Evolutionary conservation across 2,329 filamentous ascomycete species (phyloP), one percentile per base, ranked within the genome.

Genomic region (Alternaria consortialis): DNA sequence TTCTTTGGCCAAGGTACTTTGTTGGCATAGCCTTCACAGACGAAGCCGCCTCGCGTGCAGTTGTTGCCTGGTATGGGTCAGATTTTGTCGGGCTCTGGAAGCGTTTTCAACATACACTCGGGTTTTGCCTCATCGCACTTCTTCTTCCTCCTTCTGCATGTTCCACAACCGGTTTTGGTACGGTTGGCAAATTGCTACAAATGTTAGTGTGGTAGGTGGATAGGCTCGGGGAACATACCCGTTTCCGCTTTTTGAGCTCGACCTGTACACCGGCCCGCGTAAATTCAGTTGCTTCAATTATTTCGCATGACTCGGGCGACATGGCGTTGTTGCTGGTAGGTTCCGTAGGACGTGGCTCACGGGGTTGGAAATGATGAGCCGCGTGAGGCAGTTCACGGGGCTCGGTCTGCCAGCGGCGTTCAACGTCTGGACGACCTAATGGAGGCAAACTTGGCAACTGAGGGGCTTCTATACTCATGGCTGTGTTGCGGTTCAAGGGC

Each of bases 61-160:
- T 99, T 98, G 76, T 90, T 91, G 56, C 73, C 73, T 73, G 51
- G 4, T 32, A 7, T 15, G 7, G 46, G 53, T 65, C 55, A 64
- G 54, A 34, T 17, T 25, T 51, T 29, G 13, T 39, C 11, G 40
- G 50, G 47, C 7, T 32, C 56, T 34, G 23, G 46, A 39, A 8
- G 34, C 32, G n/a, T 11, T n/a, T 42, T n/a, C 23, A 84, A 63
- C 91, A 84, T 84, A 96, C 95, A 98, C 79, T 93, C 89, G 27
- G 95, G 95, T 78, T 97, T 96, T 55, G 87, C 87, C 82, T 98
- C 95, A 76, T 98, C 94, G 75, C 95, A 98, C 81, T 98, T 98
- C 88, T 98, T 98, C 86, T 98, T 98, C 60, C 94, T 87, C 75
- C 88, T 88, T 62, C 94, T 87, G 77, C 94, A 98, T 6, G 94